Percentiles rank a stretch among this genome's conserved stretches.
Evolutionary conservation across 306 rosid species (phyloP).

Genomic region (Casuarina equisetifolia): DNA sequence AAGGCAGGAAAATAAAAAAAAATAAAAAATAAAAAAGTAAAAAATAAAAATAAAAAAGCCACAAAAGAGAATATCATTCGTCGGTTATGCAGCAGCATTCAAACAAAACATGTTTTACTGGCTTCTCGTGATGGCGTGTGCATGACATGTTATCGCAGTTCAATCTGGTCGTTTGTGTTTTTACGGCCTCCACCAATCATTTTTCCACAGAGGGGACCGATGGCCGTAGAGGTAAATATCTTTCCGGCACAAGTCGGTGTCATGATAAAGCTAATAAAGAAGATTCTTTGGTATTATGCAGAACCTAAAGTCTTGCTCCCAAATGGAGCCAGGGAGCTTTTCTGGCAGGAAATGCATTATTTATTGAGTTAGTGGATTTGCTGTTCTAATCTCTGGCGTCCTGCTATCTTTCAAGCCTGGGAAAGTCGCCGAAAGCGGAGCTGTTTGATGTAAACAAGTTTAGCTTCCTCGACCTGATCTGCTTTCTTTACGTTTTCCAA

Average conservation of each 20-base stretch:
- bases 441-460: too few relatives aligned
- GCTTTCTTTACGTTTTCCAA: too few relatives aligned
- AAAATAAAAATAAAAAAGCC: too few relatives aligned
- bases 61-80: too few relatives aligned
- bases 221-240: not conserved
- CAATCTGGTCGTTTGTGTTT: too few relatives aligned
- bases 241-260: not conserved
- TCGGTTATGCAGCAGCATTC: too few relatives aligned
- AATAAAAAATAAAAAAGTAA: too few relatives aligned
- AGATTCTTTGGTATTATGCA: not conserved
- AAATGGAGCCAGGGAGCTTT: not conserved
- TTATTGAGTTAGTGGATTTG: conserved; percentile 21
- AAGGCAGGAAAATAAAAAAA: too few relatives aligned
- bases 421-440: not conserved
- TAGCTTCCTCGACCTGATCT: too few relatives aligned
- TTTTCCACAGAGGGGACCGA: not conserved
- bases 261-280: not conserved
- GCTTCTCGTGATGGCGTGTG: not conserved
- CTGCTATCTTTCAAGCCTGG: not conserved
- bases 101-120: too few relatives aligned
- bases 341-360: not conserved
- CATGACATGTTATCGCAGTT: not conserved
- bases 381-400: not conserved
- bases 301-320: not conserved
- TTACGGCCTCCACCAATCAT: too few relatives aligned